A percentile compares a stretch with the other conserved stretches of the same genome.
Conservation (phyloP, 2,329 filamentous ascomycete genomes). For the Chaetomiaceae sp. region DNA sequence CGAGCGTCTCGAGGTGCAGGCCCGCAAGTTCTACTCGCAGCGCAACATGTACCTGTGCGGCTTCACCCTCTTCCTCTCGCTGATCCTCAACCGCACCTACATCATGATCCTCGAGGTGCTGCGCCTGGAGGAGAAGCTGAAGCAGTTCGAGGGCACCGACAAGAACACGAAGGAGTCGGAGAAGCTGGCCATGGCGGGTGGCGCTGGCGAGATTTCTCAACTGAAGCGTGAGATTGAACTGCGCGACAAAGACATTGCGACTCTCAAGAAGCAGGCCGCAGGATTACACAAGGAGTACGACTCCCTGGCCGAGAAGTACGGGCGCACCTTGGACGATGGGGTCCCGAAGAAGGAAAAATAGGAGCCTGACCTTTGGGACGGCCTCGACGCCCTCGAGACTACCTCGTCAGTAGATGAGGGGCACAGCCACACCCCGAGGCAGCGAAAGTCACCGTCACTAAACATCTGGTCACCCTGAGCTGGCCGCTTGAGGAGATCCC, state of each 20-base stretch:
- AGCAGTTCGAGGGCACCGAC: slow-evolving; percentile 66
- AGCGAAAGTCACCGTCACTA: not conserved
- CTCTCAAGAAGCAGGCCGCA: slow-evolving; percentile 86
- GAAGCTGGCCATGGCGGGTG: slow-evolving; percentile 67
- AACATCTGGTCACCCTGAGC: slow-evolving; percentile 5
- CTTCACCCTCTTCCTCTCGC: slow-evolving; percentile 96
- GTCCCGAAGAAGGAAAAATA: slow-evolving; percentile 57
- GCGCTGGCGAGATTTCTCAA: slow-evolving; percentile 67
- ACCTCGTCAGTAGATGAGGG: not conserved
- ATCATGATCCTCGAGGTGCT: slow-evolving; percentile 92
- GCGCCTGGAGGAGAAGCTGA: slow-evolving; percentile 85
- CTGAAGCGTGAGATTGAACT: slow-evolving; percentile 67
- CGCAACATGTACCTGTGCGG: slow-evolving; percentile 99
- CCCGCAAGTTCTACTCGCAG: slow-evolving; percentile 99
- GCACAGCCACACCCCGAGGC: slow-evolving; percentile 2
- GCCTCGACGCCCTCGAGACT: slow-evolving; percentile 1
- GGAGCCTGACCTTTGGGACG: slow-evolving; percentile 15
- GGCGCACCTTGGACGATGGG: slow-evolving; percentile 49
- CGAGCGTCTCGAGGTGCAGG: slow-evolving; percentile 96
- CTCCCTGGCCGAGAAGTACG: slow-evolving; percentile 77
- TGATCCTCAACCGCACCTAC: slow-evolving; percentile 99
- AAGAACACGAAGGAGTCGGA: slow-evolving; percentile 60
- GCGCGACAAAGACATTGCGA: slow-evolving; percentile 80
- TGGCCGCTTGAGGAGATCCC: too few relatives aligned
- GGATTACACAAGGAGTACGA: slow-evolving; percentile 82